Evolutionary conservation across 306 rosid species (phyloP), one percentile per base, ranked within the genome.

Genomic region (Glycine soja): DNA sequence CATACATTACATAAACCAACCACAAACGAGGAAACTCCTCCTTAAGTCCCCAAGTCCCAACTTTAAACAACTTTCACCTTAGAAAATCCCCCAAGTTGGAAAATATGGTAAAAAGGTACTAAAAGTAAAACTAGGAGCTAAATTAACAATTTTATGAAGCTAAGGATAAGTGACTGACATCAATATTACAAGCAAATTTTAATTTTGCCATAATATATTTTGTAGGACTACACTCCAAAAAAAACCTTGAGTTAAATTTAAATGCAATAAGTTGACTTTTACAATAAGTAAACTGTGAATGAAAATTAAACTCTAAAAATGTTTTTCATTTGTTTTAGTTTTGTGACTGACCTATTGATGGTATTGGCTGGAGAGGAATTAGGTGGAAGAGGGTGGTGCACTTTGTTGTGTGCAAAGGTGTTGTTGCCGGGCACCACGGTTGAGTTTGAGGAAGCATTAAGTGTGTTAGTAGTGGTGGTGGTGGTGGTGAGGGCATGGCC

Each of bases 401-500:
- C 81, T 86, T 76, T 88, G 80, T 88, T 93, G 42, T 88, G 87
- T 57, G 91, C 79, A 72, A 85, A 67, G 70, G 40, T 36, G 62
- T 5, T 90, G 75, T 86, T 84, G 24, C 79, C 67, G 1, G 94
- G 79, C 52, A 86, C 86, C 77, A 79, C 83, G 51, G 69, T 24
- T 0, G 93, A 77, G 24, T 66, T 66, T 1, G 85, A 76, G 34
- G 97, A 48, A 5, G 89, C 64, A 53, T 50, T 78, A n/a, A 72
- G 50, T 15, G 72, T 24, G 30, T 24, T 24, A 24, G 30, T 43
- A 15, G 46, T 69, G 19, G 82, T 43, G 30, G 46, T 69, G 19
- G 82, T 45, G 68, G 84, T 85, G 56, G 93, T 82, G 51, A 80
- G 87, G 72, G 93, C 86, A 40, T 87, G 94, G 92, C 97, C 95